Evolutionary conservation across 495 filamentous ascomycete species (phyloP), one percentile per base, ranked within the genome.

Genomic region (Pyrenopolyporus hunteri): DNA sequence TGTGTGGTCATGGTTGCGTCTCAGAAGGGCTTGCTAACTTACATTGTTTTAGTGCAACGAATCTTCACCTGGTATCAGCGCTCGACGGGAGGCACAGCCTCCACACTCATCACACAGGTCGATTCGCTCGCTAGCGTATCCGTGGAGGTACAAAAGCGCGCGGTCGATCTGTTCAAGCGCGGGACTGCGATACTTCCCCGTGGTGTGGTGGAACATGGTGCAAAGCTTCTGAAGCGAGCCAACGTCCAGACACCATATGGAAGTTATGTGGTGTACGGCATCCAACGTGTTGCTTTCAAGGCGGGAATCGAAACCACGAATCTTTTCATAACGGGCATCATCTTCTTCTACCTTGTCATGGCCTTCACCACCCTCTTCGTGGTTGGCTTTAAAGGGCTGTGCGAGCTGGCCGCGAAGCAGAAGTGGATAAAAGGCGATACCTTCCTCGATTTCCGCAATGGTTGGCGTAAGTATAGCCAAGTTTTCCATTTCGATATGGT

Each of bases 31-130:
- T 23, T 28, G 37, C 66, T 69, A 48, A 71, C 36, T 28, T 60
- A 16, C 33, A n/a, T 11, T 23, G 23, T 32, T n/a, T 43, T 59
- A 71, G 78, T 95, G 70, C 90, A 98, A 73, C 76, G 77, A 26
- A 91, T 97, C 62, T 86, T 90, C 58, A 95, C 91, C 19, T 98
- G 94, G 94, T 98, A 97, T 72, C 94, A 97, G 74, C 89, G 92
- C 13, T 80, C 94, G 3, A 98, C 94, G 3, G 94, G 94, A 23
- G 94, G 94, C 46, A 90, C 83, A 16, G 88, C 94, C 0, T 88
- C 92, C 11, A 90, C 86, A 19, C 76, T 96, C 17, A 84, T 97
- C 11, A 90, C 86, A 17, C 77, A 95, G 29, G 83, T 96, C 3
- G 87, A 88, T 25, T 82, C 80, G 2, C 80, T 97, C 19, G 77